phyloP scores from a whole-genome alignment of 768 basidiomycete species.

The Lactarius sanguifluus region DNA sequence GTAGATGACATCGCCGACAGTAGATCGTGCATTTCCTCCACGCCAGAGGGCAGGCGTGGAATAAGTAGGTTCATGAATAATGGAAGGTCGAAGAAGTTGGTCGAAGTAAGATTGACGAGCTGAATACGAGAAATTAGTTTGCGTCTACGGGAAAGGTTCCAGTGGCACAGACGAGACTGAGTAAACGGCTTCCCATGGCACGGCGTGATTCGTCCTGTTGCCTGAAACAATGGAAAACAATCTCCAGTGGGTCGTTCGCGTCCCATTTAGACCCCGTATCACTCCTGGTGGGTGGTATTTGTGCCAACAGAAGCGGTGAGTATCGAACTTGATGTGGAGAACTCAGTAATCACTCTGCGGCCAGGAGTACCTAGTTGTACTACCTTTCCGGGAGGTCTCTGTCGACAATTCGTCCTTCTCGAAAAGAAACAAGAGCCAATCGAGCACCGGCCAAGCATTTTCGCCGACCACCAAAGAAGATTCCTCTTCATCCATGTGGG shows the following conservation, averaged over 20 bases:
- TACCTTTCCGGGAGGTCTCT: conserved; percentile 41
- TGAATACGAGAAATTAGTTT: conserved; percentile 24
- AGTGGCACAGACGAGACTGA: conserved; percentile 34
- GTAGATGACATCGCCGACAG: conserved; percentile 34
- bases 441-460: conserved; percentile 69
- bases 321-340: conserved; percentile 38
- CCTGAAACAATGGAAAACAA: conserved; percentile 37
- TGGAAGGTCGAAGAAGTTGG: conserved; percentile 36
- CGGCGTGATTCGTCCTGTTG: conserved; percentile 32
- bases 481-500: conserved; percentile 32
- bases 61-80: conserved; percentile 37
- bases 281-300: conserved; percentile 56
- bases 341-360: not conserved
- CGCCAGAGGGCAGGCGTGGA: conserved; percentile 32
- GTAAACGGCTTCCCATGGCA: conserved; percentile 34
- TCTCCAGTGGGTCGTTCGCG: conserved; percentile 48
- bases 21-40: conserved; percentile 29
- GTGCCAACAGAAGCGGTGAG: conserved; percentile 55
- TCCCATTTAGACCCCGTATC: conserved; percentile 56
- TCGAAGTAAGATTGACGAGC: conserved; percentile 39
- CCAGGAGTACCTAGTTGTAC: conserved; percentile 23
- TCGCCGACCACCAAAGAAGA: conserved; percentile 47
- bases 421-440: conserved; percentile 65
- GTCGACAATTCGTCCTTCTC: conserved; percentile 59
- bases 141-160: conserved; percentile 5